Percentiles rank a stretch among this genome's conserved stretches.
phyloP scores from a whole-genome alignment of 306 rosid genomes.

The Malus asiatica region DNA sequence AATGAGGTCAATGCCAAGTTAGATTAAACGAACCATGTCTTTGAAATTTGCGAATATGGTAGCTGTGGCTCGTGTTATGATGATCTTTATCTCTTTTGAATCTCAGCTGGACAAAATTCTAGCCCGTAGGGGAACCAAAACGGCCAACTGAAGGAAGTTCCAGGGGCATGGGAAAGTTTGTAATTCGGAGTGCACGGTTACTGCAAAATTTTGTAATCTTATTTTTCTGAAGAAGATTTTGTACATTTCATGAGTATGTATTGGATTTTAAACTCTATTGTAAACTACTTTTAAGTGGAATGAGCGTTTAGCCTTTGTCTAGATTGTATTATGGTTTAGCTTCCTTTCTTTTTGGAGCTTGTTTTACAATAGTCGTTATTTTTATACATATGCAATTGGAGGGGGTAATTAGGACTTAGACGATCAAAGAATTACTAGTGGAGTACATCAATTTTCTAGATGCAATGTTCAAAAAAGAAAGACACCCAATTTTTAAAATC shows the following conservation, averaged over 20 bases:
- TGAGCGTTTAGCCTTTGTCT: background rate
- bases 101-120: background rate
- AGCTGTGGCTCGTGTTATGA: background rate
- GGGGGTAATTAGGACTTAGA: too few species aligned
- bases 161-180: conserved; percentile 5
- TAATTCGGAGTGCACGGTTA: background rate
- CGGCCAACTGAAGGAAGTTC: background rate
- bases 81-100: background rate
- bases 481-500: too few species aligned
- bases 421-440: too few species aligned
- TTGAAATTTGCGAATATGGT: background rate
- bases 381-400: too few species aligned
- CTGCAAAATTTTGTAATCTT: background rate
- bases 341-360: background rate
- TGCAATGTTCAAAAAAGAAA: too few species aligned
- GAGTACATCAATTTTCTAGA: too few species aligned
- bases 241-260: background rate
- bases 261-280: background rate
- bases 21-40: background rate
- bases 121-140: background rate
- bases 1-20: background rate
- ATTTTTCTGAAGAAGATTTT: background rate
- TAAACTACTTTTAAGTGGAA: background rate
- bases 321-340: background rate
- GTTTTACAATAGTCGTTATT: too few species aligned